A percentile compares a stretch with the other conserved stretches of the same genome.
Conservation (phyloP, 345 rosid genomes). For the Excoecaria agallocha region DNA sequence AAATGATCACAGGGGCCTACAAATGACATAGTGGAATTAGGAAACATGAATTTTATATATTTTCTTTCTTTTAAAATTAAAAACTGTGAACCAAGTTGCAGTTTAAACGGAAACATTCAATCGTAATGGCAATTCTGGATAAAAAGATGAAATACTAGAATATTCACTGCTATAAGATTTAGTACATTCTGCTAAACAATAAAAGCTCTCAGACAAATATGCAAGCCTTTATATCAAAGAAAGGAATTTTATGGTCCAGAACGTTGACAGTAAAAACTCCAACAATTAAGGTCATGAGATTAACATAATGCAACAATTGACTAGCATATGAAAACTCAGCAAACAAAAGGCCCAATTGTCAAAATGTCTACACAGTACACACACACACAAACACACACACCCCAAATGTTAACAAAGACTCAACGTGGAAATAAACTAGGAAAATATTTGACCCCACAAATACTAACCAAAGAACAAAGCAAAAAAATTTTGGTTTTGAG, state of each 20-base stretch:
- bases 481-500: background rate
- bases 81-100: background rate
- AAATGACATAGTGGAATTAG: slow-evolving; percentile 25
- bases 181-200: background rate
- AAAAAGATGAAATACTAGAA: background rate
- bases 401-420: background rate
- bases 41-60: slow-evolving; percentile 3
- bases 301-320: background rate
- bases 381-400: background rate
- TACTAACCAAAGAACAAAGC: background rate
- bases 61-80: background rate
- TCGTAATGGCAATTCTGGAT: background rate
- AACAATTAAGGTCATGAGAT: background rate
- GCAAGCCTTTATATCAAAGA: background rate
- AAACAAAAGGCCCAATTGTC: background rate
- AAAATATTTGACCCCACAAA: background rate
- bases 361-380: background rate
- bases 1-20: slow-evolving; percentile 94
- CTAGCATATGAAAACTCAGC: background rate
- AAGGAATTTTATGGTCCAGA: background rate
- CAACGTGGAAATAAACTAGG: background rate
- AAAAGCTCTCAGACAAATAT: background rate
- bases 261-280: background rate
- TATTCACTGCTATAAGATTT: background rate
- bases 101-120: background rate